Evolutionary conservation across 208 protist genomes (phyloP).

Genomic region (Crithidia thermophila): DNA sequence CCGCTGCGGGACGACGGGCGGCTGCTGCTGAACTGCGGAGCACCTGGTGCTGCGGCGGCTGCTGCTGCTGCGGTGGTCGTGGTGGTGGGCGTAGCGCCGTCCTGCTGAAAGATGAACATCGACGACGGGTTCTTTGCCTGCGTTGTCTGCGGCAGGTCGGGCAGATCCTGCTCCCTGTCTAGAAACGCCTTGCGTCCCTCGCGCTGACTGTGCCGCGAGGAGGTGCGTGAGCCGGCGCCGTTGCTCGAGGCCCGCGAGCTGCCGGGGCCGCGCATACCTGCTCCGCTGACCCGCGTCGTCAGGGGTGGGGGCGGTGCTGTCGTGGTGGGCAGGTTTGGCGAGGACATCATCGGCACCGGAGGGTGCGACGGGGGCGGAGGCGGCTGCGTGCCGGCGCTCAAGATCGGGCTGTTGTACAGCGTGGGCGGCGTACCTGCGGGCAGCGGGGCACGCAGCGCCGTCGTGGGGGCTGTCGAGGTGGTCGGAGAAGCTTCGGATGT

Average conservation of each 20-base stretch:
- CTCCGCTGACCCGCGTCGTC: constrained; percentile 23
- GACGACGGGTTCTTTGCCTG: background rate
- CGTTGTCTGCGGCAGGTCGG: background rate
- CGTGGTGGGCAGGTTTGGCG: background rate
- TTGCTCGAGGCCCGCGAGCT: constrained; percentile 30
- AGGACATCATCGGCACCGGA: background rate
- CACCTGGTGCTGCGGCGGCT: background rate
- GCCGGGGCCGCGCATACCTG: background rate
- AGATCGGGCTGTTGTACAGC: background rate
- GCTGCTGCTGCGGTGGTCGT: background rate
- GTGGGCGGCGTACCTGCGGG: background rate
- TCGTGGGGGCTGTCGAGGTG: background rate
- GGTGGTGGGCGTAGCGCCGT: background rate
- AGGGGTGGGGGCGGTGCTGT: background rate
- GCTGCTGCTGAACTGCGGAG: background rate
- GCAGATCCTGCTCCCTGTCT: background rate
- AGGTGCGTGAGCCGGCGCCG: constrained; percentile 13
- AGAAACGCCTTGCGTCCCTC: background rate
- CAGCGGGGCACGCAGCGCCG: background rate
- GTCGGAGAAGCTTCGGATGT: background rate
- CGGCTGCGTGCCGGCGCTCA: background rate
- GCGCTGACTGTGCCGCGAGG: constrained; percentile 6
- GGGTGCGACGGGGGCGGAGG: background rate
- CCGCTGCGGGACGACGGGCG: constrained; percentile 8
- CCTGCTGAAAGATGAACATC: background rate